Evolutionary conservation across 768 basidiomycete genomes (phyloP), one percentile per base, ranked within the genome.

Genomic region (Hypholoma sublateritium): DNA sequence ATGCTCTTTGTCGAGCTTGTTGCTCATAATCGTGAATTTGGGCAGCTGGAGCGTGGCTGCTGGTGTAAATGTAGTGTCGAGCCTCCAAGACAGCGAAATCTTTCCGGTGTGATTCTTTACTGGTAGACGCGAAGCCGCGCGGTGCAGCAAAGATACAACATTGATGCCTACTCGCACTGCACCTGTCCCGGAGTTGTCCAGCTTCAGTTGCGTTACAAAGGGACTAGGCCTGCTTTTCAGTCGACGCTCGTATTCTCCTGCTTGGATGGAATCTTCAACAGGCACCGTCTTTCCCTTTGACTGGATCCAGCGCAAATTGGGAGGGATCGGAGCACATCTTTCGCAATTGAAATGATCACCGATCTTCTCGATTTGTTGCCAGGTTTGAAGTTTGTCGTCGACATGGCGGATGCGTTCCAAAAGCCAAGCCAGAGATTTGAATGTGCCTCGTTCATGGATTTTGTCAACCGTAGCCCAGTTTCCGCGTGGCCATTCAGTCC

Each of bases 101-200:
- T 77, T 76, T 19, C 77, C 80, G 4, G 76, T 73, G 13, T 81
- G 80, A 54, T 77, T 72, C 50, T 69, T 75, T 19, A 80, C 68
- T 6, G 95, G 95, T 21, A 97, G 80, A 42, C 89, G 85, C 1
- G 92, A 84, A 34, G 89, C 68, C 0, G 94, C 95, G 45, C 91
- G 91, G 68, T 98, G 95, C 50, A 93, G 77, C 28, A 97, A 80
- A 2, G 94, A 91, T 3, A 89, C 83, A 34, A 94, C 81, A 67
- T 98, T 98, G 65, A 95, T 81, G 37, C 93, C 95, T 32, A 97
- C 86, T 55, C 88, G 85, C 47, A 95, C 86, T 36, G 77, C 79
- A 0, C 93, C 95, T 4, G 77, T 69, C 17, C 83, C 83, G 41
- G 84, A 71, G 19, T 84, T 81, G 53, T 82, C 80, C 24, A 89